Conservation (phyloP, 179 eudicot genomes). For the Beta macrorhiza region DNA sequence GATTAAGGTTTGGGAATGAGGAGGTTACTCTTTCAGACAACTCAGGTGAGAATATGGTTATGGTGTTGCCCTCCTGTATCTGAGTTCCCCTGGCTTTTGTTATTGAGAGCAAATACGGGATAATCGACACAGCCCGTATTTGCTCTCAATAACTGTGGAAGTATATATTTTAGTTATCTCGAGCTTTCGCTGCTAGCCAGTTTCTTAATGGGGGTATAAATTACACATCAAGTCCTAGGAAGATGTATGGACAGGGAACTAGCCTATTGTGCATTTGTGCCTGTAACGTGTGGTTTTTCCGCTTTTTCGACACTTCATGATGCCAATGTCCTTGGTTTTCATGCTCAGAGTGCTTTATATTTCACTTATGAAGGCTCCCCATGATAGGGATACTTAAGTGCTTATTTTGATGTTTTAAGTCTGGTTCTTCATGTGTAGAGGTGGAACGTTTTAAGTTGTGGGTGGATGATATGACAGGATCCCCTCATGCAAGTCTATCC, state of each 20-base stretch:
- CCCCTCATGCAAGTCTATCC: too few relatives aligned
- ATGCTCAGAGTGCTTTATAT: too few relatives aligned
- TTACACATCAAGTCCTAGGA: background rate
- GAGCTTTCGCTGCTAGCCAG: background rate
- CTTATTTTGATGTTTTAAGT: too few relatives aligned
- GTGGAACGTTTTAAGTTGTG: too few relatives aligned
- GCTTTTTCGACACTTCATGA: background rate
- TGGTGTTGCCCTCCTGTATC: background rate
- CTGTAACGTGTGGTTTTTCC: background rate
- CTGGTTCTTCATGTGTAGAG: too few relatives aligned
- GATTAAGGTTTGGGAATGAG: background rate
- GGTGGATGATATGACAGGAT: too few relatives aligned
- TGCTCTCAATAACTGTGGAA: background rate
- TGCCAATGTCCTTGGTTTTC: too few relatives aligned
- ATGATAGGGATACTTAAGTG: too few relatives aligned
- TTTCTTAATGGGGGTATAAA: background rate
- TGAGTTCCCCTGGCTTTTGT: background rate
- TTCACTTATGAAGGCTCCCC: too few relatives aligned
- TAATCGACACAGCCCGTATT: too few relatives aligned
- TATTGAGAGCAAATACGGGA: background rate
- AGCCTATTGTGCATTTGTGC: background rate
- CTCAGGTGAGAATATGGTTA: too few relatives aligned
- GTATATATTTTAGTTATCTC: background rate
- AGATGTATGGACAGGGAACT: background rate
- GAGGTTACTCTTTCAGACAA: background rate